Conservation (phyloP, 2,329 filamentous ascomycete genomes). For the Venturia pyrina region DNA sequence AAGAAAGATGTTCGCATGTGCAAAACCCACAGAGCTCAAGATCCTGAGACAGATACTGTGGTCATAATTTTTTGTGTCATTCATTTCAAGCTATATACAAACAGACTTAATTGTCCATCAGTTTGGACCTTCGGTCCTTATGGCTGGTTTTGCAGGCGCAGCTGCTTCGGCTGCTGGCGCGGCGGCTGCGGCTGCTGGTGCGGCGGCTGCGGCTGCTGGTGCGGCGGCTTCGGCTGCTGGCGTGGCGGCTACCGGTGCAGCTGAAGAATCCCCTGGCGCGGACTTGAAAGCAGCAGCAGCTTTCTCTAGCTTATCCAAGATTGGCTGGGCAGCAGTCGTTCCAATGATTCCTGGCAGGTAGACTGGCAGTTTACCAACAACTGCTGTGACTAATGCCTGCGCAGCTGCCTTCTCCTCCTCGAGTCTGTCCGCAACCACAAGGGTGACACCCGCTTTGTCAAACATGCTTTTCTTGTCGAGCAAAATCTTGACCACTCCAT, state of each 20-base stretch:
- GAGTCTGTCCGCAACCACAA: slow-evolving; percentile 5
- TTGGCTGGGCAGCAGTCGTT: slow-evolving; percentile 7
- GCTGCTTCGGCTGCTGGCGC: background rate
- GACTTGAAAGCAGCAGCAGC: background rate
- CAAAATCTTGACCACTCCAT: background rate
- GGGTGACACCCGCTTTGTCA: slow-evolving; percentile 3
- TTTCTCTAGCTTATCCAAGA: slow-evolving; percentile 3
- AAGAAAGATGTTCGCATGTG: no score
- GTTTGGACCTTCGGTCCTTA: no score
- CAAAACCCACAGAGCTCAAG: no score
- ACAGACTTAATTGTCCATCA: no score
- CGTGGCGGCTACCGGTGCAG: background rate
- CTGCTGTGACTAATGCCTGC: slow-evolving; percentile 3
- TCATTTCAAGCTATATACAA: no score
- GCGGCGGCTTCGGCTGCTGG: no score
- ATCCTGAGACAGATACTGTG: no score
- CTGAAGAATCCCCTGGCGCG: no score
- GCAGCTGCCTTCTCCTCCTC: slow-evolving; percentile 4
- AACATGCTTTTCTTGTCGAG: slow-evolving; percentile 3
- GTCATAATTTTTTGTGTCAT: no score
- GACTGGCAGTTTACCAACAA: background rate
- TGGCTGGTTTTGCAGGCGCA: no score
- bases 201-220: no score
- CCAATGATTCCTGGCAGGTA: slow-evolving; percentile 4
- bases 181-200: no score